Evolutionary conservation across 768 basidiomycete genomes (phyloP).

Genomic region (Boletus sp.): DNA sequence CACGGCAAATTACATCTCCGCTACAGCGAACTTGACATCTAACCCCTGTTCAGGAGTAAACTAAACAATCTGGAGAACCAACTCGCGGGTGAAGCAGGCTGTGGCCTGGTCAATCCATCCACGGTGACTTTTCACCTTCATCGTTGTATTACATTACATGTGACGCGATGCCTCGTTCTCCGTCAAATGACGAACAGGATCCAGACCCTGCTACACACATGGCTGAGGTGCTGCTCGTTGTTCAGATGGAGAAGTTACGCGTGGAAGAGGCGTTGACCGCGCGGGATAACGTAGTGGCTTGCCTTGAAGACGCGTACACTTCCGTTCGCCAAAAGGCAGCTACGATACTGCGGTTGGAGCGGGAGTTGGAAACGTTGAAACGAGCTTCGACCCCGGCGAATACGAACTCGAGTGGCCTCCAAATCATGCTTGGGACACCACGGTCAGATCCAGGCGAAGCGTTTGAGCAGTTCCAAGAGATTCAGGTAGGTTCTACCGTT

Average conservation of each 20-base stretch:
- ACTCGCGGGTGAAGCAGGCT: constrained; percentile 1
- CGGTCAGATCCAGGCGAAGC: not conserved
- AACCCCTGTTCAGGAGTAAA: no score
- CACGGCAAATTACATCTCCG: constrained; percentile 8
- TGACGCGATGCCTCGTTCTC: not conserved
- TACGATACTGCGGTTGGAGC: constrained; percentile 47
- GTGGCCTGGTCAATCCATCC: not conserved
- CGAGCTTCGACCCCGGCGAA: constrained; percentile 23
- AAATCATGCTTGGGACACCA: not conserved
- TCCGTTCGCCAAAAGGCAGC: constrained; percentile 62
- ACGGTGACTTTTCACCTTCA: constrained; percentile 12
- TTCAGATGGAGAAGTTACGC: constrained; percentile 51
- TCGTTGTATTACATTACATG: not conserved
- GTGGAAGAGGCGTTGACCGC: constrained; percentile 59
- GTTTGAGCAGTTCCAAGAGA: not conserved
- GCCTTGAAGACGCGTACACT: constrained; percentile 56
- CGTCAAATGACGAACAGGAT: constrained; percentile 10
- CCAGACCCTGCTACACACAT: not conserved
- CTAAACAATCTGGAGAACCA: constrained; percentile 5
- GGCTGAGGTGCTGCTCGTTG: constrained; percentile 54
- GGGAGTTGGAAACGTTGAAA: constrained; percentile 34
- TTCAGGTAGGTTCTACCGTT: not conserved
- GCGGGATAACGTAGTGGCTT: constrained; percentile 59
- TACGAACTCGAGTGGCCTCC: constrained; percentile 4
- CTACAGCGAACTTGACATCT: no score